Evolutionary conservation across 1,284 basidiomycete species (phyloP), one percentile per base, ranked within the genome.

Genomic region (Ustilago esculenta): DNA sequence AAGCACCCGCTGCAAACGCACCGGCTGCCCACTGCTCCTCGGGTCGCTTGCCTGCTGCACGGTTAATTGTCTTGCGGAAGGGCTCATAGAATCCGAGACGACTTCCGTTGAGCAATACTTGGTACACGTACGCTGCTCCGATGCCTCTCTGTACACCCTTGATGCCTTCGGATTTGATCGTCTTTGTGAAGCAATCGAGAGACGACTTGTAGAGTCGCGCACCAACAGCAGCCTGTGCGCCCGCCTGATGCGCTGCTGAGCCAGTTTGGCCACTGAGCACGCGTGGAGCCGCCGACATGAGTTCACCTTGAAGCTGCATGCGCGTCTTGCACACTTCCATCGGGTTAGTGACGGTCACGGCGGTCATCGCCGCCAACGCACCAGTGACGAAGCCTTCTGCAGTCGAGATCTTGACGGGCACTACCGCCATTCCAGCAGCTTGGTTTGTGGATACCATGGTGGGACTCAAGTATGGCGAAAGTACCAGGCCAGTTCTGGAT

Each of bases 51-150:
- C 93, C 92, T 45, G 90, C 81, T 27, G 88, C 71, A 12, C 84
- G 83, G 83, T 98, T 98, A 59, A 92, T 83, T 2, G 83, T 82
- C 60, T 85, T 87, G 58, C 95, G 87, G 60, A 98, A 88, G 2
- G 94, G 94, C 81, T 98, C 95, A 82, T 97, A 98, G 82, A 98
- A 95, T 14, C 93, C 95, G 59, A 98, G 85, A 66, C 96, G 88
- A 29, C 92, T 96, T 10, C 95, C 96, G 79, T 98, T 98, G 63
- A 98, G 85, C 48, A 96, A 86, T 49, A 95, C 90, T 90, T 96
- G 79, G 51, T 81, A 81, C 23, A 76, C 63, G 48, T 75, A 75
- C 44, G 94, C 95, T 53, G 94, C 90, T 64, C 88, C 85, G 41
- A 98, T 86, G 65, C 95, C 95, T 82, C 95, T 86, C 83, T 98